Evolutionary conservation across 164 flowering plant genomes (phyloP).

Genomic region (Cinnamomum chago): DNA sequence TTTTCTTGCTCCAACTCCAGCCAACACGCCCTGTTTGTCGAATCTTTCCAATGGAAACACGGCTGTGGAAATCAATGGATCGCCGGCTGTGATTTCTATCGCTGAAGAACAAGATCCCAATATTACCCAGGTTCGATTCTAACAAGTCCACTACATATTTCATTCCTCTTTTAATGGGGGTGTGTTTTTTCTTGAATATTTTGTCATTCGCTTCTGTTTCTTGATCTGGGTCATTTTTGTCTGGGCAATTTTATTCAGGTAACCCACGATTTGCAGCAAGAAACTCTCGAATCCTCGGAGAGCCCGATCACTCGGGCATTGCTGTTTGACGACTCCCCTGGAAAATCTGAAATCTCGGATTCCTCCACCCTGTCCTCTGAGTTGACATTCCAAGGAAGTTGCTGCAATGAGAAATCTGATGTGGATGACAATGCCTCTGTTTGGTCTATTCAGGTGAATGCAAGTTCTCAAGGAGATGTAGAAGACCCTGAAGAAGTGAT

Average conservation of each 20-base stretch:
- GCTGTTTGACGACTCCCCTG: conserved; percentile 54
- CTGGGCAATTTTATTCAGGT: background rate
- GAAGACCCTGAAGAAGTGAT: conserved; percentile 11
- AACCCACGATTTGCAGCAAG: conserved; percentile 18
- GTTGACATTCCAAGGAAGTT: conserved; percentile 23
- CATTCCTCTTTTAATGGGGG: background rate
- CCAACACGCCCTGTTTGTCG: background rate
- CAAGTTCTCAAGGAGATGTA: conserved; percentile 46
- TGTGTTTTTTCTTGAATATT: background rate
- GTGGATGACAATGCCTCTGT: conserved; percentile 51
- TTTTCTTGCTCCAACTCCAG: conserved; percentile 1
- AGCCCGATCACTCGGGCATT: conserved; percentile 46
- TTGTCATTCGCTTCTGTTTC: background rate
- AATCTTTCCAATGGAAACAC: background rate
- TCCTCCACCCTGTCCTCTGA: conserved; percentile 44
- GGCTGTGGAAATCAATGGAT: background rate
- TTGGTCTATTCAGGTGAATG: conserved; percentile 80
- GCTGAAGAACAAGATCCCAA: conserved; percentile 20
- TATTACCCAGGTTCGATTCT: conserved; percentile 35
- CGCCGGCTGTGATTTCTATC: background rate
- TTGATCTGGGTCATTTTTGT: background rate
- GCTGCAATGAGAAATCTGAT: conserved; percentile 15
- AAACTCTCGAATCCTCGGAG: conserved; percentile 30
- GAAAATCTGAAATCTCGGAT: conserved; percentile 50
- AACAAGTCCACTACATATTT: background rate